Base-by-base conservation (phyloP, 441 rosid genomes). In the Euphorbia celastroides region DNA sequence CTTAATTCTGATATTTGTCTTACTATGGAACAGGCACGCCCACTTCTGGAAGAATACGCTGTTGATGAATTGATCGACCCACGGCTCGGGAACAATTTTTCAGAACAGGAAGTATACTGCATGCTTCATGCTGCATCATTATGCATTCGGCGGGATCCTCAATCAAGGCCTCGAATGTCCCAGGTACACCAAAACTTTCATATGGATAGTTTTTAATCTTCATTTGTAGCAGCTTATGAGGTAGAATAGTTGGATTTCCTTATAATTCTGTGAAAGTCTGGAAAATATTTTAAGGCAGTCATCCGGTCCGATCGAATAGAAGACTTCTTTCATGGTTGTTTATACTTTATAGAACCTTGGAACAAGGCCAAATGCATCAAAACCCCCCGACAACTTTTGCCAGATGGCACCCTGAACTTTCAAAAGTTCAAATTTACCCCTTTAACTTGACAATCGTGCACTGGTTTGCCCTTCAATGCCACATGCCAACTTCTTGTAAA, bases 101-200 rank as follows among this genome's bases (percentile, higher is more conserved):
- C 86, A 2, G 96, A 88, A 70, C 84, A 77, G 26, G 98, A 95
- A 79, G 88, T 92, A 61, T 74, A 77, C 71, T 84, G 93, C 76
- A 92, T 95, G 98, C 87, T 95, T 75, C 89, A 87, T 12, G 96
- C 97, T 65, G 98, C 98, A 62, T 90, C 97, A 0, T 75, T 88
- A 56, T 95, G 99, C 80, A 86, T 90, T 68, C 80, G 93, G 25
- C 82, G 96, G 67, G 96, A 95, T 75, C 99, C 99, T 57, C 84
- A 73, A 52, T 80, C 81, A 60, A 86, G 99, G 85, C 97, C 98
- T 61, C 98, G 99, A 10, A 86, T 95, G 92, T 90, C 98, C 74
- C 96, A 95, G 96, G 99, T 92, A 75, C 44, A 11, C n/a, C 56
- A 44, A 64, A 71, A 56, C 32, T 59, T 46, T 48, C 50, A 10